Percentiles rank a stretch among this genome's conserved stretches.
phyloP scores from a whole-genome alignment of 1,284 basidiomycete genomes.

The Porphyrellus sp. region DNA sequence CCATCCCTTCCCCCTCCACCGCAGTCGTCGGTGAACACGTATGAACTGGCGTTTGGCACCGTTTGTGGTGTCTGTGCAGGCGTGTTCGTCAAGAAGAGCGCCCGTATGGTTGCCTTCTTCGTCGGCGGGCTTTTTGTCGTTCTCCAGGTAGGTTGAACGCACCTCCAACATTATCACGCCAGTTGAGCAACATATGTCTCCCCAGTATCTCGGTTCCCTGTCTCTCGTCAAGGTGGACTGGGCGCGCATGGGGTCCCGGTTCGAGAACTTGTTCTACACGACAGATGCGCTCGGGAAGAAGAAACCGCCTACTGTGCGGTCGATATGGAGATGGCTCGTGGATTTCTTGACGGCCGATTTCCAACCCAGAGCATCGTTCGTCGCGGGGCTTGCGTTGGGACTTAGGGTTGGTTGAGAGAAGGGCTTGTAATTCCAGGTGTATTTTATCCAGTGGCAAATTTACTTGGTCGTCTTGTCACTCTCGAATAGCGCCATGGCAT shows the following conservation, averaged over 20 bases:
- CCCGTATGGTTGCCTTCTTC: constrained; percentile 77
- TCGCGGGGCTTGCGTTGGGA: constrained; percentile 69
- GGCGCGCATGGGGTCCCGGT: constrained; percentile 54
- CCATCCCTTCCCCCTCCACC: constrained; percentile 50
- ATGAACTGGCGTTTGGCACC: constrained; percentile 86
- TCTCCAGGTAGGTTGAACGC: constrained; percentile 62
- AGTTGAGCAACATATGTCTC: constrained; percentile 1
- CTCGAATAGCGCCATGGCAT: too few species aligned
- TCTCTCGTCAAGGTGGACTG: constrained; percentile 82
- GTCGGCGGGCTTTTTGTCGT: constrained; percentile 85
- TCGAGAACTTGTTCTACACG: constrained; percentile 73
- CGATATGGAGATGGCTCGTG: constrained; percentile 70
- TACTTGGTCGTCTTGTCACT: neutral
- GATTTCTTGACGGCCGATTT: constrained; percentile 93
- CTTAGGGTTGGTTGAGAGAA: constrained; percentile 54
- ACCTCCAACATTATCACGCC: neutral
- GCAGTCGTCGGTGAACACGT: constrained; percentile 68
- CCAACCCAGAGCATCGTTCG: constrained; percentile 77
- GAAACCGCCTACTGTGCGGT: constrained; percentile 58
- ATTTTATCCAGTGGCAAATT: neutral
- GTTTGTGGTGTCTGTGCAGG: constrained; percentile 87
- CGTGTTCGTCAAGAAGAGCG: constrained; percentile 92
- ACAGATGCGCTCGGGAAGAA: constrained; percentile 52
- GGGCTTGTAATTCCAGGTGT: neutral
- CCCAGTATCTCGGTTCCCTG: constrained; percentile 71